These are phyloP conservation scores for Trichophyton simii DNA, from an alignment of 2,329 filamentous ascomycete genomes.

Conservation along the genomic window DNA sequence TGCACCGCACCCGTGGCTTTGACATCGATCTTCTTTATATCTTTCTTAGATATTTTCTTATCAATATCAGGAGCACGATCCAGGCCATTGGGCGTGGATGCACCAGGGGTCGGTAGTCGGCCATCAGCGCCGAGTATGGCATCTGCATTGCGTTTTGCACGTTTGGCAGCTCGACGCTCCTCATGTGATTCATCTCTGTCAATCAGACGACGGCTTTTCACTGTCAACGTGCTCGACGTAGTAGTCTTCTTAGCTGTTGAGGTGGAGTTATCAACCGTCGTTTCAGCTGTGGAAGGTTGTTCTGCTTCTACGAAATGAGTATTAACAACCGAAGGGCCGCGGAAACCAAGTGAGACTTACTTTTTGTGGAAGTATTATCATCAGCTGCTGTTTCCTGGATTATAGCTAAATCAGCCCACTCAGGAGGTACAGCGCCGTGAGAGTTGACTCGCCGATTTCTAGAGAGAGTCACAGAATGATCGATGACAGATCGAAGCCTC, in stretches of 20 bases:
- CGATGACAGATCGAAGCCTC: slow-evolving; percentile 59
- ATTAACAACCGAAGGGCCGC: neutral
- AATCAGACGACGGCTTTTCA: slow-evolving; percentile 49
- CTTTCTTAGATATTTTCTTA: slow-evolving; percentile 73
- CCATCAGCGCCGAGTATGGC: slow-evolving; percentile 47
- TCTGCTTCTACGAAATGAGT: slow-evolving; percentile 11
- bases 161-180: slow-evolving; percentile 56
- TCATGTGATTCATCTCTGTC: slow-evolving; percentile 58
- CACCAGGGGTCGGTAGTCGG: slow-evolving; percentile 46
- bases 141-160: slow-evolving; percentile 47
- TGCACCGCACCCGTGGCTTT: slow-evolving; percentile 66
- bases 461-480: slow-evolving; percentile 61
- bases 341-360: neutral
- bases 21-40: slow-evolving; percentile 61
- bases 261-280: neutral
- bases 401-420: slow-evolving; percentile 58
- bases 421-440: slow-evolving; percentile 63
- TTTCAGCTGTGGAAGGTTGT: slow-evolving; percentile 16
- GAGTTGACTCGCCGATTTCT: slow-evolving; percentile 62
- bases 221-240: slow-evolving; percentile 33
- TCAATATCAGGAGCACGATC: slow-evolving; percentile 48
- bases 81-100: slow-evolving; percentile 32
- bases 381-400: neutral
- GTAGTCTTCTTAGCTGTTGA: slow-evolving; percentile 16
- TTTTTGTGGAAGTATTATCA: neutral